These are phyloP conservation scores for Thielaviopsis euricoi DNA, from an alignment of 2,329 filamentous ascomycete species.

Conservation along the genomic window DNA sequence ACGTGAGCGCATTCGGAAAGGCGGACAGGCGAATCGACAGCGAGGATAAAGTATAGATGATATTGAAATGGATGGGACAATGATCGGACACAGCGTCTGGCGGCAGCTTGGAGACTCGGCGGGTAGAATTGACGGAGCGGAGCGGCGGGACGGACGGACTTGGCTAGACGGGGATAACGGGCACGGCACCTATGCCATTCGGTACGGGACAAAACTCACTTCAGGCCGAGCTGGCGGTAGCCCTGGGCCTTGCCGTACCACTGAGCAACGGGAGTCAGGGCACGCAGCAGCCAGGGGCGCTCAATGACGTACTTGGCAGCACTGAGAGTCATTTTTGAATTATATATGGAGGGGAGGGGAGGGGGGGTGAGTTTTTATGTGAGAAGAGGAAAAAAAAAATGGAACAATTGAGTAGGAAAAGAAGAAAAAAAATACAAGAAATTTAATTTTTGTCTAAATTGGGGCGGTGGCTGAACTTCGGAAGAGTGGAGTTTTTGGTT, in stretches of 20 bases:
- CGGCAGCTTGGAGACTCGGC: background rate
- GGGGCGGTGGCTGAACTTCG: constrained; percentile 13
- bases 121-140: background rate
- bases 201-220: constrained; percentile 29
- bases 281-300: constrained; percentile 58
- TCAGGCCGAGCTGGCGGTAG: constrained; percentile 84
- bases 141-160: background rate
- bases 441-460: constrained; percentile 1
- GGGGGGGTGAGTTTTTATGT: background rate
- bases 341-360: constrained; percentile 7
- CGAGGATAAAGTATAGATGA: background rate
- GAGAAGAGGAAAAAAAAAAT: background rate
- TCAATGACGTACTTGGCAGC: constrained; percentile 59
- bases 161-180: background rate
- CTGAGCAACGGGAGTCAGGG: constrained; percentile 60
- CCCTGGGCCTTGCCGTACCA: constrained; percentile 85
- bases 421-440: background rate
- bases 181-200: background rate
- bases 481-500: constrained; percentile 14
- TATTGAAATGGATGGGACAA: background rate
- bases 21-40: background rate
- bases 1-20: background rate
- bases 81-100: background rate
- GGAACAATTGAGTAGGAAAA: background rate
- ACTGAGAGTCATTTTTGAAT: constrained; percentile 47